phyloP scores from a whole-genome alignment of 306 rosid species.

The Ziziphus jujuba region DNA sequence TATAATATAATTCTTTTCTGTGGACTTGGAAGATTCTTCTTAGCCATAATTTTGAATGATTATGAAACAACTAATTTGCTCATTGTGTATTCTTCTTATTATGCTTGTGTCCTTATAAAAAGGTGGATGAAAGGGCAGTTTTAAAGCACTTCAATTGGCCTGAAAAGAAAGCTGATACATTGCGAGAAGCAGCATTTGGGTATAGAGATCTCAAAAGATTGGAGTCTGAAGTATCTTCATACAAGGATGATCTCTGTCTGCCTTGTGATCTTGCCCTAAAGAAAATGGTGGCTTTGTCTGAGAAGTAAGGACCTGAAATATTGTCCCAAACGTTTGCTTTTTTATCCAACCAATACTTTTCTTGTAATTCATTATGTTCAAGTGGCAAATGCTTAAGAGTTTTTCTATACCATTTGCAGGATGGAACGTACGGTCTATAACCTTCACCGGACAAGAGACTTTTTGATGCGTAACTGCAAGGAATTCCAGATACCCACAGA shows the following conservation, averaged over 20 bases:
- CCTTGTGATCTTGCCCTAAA: constrained; percentile 84
- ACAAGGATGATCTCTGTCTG: constrained; percentile 65
- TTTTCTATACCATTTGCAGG: constrained; percentile 37
- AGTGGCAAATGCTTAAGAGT: background rate
- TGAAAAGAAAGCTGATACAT: constrained; percentile 94
- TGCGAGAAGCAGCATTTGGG: constrained; percentile 93
- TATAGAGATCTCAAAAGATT: constrained; percentile 81
- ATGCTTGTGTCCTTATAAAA: constrained; percentile 12
- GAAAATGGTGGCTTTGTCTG: constrained; percentile 90
- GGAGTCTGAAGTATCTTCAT: constrained; percentile 81
- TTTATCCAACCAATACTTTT: background rate
- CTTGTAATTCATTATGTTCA: background rate
- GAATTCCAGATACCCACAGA: constrained; percentile 80
- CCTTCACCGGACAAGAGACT: constrained; percentile 83
- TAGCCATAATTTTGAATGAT: too few relatives aligned
- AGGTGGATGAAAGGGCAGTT: constrained; percentile 99
- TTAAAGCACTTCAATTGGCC: constrained; percentile 98
- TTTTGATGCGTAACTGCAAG: constrained; percentile 78
- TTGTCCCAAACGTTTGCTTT: background rate
- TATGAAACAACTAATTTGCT: too few relatives aligned
- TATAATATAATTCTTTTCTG: too few relatives aligned
- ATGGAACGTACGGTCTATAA: constrained; percentile 89
- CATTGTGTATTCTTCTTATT: background rate
- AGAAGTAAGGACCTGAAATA: constrained; percentile 54
- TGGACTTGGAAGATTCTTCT: too few relatives aligned